Percentiles rank a stretch among this genome's conserved stretches.
Conservation (phyloP, 345 rosid species). For the Citrus unshiu region DNA sequence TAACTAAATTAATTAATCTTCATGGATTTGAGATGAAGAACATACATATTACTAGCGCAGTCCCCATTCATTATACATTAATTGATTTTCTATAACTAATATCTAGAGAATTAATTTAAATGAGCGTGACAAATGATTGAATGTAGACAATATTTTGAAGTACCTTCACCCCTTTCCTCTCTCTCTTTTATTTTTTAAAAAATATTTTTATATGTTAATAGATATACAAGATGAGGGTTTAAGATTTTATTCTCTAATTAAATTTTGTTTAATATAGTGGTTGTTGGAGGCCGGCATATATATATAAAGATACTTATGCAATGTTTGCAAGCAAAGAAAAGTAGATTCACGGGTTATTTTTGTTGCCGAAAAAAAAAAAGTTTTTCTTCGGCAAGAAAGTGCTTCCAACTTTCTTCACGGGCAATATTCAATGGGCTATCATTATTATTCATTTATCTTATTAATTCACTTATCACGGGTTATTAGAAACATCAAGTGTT, state of each 20-base stretch:
- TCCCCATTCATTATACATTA: neutral
- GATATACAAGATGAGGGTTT: conserved; percentile 2
- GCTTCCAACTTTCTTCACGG: conserved; percentile 2
- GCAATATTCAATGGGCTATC: neutral
- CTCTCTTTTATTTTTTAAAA: neutral
- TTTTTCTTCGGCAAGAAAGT: neutral
- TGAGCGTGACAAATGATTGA: conserved; percentile 18
- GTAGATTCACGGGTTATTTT: conserved; percentile 2
- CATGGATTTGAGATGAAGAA: conserved; percentile 4
- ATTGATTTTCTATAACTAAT: neutral
- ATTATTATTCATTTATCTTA: neutral
- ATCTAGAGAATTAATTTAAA: neutral
- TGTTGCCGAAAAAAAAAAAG: neutral
- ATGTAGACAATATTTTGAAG: conserved; percentile 10
- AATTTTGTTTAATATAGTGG: conserved; percentile 14
- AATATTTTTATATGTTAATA: neutral
- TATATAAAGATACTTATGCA: conserved; percentile 2
- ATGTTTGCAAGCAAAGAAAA: conserved; percentile 20
- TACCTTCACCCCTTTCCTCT: neutral
- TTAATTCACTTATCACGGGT: neutral
- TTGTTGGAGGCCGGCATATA: conserved; percentile 26
- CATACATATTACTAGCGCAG: neutral
- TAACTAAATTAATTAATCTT: neutral
- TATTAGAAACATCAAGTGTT: neutral
- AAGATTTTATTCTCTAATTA: conserved; percentile 26